Conservation (phyloP, 345 rosid species). For the Citrus maxima region DNA sequence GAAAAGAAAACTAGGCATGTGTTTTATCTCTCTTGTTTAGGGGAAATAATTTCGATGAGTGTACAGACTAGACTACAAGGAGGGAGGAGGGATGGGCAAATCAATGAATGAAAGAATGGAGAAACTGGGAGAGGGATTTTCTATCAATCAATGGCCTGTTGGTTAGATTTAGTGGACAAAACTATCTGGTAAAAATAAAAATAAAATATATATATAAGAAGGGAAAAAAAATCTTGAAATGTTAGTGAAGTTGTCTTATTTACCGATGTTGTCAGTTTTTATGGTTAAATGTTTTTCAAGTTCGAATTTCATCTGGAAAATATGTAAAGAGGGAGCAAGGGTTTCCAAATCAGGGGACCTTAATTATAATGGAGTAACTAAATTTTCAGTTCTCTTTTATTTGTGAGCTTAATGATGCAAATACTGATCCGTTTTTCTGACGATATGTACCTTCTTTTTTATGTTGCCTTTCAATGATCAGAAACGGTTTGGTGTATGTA, state of each 20-base stretch:
- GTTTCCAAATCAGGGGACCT: not conserved
- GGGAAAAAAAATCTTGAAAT: conserved; percentile 7
- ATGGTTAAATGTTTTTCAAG: not conserved
- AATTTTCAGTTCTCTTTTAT: not conserved
- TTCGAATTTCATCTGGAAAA: not conserved
- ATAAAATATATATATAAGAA: not conserved
- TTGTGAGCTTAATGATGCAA: not conserved
- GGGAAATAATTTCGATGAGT: conserved; percentile 51
- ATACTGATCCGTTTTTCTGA: not conserved
- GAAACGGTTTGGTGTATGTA: not conserved
- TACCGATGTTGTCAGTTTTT: not conserved
- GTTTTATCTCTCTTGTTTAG: conserved; percentile 28
- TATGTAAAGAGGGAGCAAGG: not conserved
- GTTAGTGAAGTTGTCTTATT: not conserved
- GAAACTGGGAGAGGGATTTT: not conserved
- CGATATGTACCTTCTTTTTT: not conserved
- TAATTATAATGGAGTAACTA: not conserved
- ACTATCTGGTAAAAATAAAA: not conserved
- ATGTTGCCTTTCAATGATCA: not conserved
- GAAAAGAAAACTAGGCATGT: not conserved
- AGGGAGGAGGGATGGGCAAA: conserved; percentile 11
- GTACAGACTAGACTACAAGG: conserved; percentile 39
- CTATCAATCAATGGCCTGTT: conserved; percentile 14
- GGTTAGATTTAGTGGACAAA: conserved; percentile 3
- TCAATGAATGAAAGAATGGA: not conserved